Conservation (phyloP, 2,329 filamentous ascomycete species). For the Hypoxylon rubiginosum region DNA sequence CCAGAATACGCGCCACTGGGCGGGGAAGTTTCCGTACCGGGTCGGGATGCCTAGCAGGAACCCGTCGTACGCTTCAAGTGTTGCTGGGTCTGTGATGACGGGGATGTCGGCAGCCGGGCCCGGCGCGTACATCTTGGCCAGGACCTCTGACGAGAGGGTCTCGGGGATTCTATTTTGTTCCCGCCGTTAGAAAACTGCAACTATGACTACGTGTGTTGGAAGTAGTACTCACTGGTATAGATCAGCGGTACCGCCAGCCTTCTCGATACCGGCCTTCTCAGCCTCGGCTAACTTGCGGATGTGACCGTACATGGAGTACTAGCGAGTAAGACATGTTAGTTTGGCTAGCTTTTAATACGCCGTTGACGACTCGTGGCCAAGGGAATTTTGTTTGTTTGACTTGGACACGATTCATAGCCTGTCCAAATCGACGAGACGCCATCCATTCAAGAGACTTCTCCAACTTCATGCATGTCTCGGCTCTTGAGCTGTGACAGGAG, state of each 20-base stretch:
- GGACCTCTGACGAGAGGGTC: constrained; percentile 86
- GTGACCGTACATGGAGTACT: constrained; percentile 98
- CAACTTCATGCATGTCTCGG: constrained; percentile 20
- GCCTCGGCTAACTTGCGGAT: constrained; percentile 86
- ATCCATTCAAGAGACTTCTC: background rate
- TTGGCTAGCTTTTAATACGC: constrained; percentile 4
- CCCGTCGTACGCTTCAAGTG: constrained; percentile 83
- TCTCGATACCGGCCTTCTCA: constrained; percentile 90
- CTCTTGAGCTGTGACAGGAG: background rate
- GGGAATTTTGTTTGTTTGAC: background rate
- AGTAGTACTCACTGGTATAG: constrained; percentile 77
- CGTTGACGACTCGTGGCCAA: background rate
- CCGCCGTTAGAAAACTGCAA: background rate
- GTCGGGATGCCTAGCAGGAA: constrained; percentile 96
- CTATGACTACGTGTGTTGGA: constrained; percentile 1
- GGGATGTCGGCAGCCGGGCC: constrained; percentile 77
- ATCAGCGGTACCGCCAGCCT: constrained; percentile 84
- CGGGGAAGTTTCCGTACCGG: constrained; percentile 96
- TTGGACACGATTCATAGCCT: constrained; percentile 5
- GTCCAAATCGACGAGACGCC: background rate
- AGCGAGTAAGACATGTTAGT: constrained; percentile 36
- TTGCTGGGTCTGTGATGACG: constrained; percentile 68
- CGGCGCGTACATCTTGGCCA: constrained; percentile 91
- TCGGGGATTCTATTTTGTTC: constrained; percentile 74
- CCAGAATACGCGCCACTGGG: constrained; percentile 95